A percentile compares a stretch with the other conserved stretches of the same genome.
Evolutionary conservation across 2,329 filamentous ascomycete genomes (phyloP).

Genomic region (Metarhizium anisopliae): DNA sequence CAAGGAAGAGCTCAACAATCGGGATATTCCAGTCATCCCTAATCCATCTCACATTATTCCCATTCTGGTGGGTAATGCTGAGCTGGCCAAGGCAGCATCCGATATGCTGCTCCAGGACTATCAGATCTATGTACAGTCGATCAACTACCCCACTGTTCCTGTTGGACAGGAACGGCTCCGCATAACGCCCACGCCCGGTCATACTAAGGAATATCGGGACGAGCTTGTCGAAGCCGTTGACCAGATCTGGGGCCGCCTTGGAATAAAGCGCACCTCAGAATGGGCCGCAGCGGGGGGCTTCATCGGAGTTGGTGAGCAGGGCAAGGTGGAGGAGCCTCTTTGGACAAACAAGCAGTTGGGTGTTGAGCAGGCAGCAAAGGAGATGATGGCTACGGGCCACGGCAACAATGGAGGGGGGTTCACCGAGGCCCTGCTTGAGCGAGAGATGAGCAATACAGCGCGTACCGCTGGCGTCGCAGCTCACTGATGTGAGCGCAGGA

Average conservation of each 20-base stretch:
- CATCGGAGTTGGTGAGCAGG: conserved; percentile 78
- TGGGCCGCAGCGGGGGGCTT: conserved; percentile 91
- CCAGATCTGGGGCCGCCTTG: conserved; percentile 78
- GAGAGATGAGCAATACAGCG: conserved; percentile 31
- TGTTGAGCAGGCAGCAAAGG: conserved; percentile 55
- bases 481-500: conserved; percentile 2
- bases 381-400: conserved; percentile 42
- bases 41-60: conserved; percentile 97
- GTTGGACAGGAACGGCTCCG: conserved; percentile 95
- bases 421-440: conserved; percentile 51
- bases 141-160: conserved; percentile 98
- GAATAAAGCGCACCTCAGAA: conserved; percentile 85
- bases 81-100: conserved; percentile 82
- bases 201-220: conserved; percentile 75
- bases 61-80: conserved; percentile 86
- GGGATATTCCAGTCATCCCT: conserved; percentile 91
- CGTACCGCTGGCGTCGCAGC: conserved; percentile 21
- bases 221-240: conserved; percentile 79
- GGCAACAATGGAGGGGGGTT: conserved; percentile 26
- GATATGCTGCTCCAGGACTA: conserved; percentile 86
- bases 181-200: conserved; percentile 91
- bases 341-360: conserved; percentile 90
- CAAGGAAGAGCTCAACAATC: conserved; percentile 69
- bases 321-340: conserved; percentile 57
- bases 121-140: conserved; percentile 94